Evolutionary conservation across 352 stramenopile genomes (phyloP), one percentile per base, ranked within the genome.

Genomic region (Pythium rhizo-oryzae): DNA sequence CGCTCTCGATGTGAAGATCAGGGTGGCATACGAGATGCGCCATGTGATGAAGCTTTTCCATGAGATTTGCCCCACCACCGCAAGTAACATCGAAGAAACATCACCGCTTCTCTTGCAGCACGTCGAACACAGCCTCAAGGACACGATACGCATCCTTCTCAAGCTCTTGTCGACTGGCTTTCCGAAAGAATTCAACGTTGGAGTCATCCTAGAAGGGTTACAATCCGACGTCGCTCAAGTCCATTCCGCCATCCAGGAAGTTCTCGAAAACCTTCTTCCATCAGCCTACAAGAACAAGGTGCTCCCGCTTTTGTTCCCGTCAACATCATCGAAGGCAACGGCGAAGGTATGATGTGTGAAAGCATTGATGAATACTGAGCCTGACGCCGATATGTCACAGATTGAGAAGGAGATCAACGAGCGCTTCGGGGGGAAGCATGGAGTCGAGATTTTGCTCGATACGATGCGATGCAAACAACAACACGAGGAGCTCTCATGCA

Each of bases 91-190:
- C 39, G 83, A 92, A 68, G 85, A 94, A 62, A 89, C 81, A 0
- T 92, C 84, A 13, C 85, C 83, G 15, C 60, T 96, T 9, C 67
- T 95, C 23, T 59, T 93, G 13, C 85, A 94, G 62, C 85, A 94
- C 58, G 77, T 94, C 11, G 86, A 94, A 52, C 82, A 93, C 58
- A 85, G 78, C 33, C 43, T 93, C n/a, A 85, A 93, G 33, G 86
- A 91, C 51, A 78, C 85, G 0, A 77, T 89, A 9, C 84, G 86
- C 1, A 63, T 96, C 16, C 41, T 94, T 37, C 79, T 96, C 9
- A 96, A 94, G 59, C 61, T 96, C 5, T 70, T 94, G 0, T 92
- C 88, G 4, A 91, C 84, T 7, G 84, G 82, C 23, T 96, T 96
- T 28, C 88, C 88, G 11, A 87, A 86, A 53, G 85, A 91, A 28